These are phyloP conservation scores for Lathyrus sativus DNA, from an alignment of 306 rosid genomes.

Conservation along the genomic window DNA sequence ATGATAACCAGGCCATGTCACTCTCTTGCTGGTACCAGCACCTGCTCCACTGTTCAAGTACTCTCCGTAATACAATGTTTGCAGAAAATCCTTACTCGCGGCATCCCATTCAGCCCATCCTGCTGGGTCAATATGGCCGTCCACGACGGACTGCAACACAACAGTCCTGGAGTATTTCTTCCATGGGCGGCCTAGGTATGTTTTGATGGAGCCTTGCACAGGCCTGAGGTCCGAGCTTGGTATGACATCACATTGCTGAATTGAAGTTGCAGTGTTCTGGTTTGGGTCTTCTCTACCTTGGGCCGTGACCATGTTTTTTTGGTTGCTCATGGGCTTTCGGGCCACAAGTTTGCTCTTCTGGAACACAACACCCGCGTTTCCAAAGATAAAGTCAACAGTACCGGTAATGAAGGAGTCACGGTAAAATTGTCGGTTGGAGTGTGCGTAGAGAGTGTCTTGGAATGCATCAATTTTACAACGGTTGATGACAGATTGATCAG, in stretches of 20 bases:
- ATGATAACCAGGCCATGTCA: constrained; percentile 71
- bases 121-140: constrained; percentile 51
- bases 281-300: constrained; percentile 69
- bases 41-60: constrained; percentile 64
- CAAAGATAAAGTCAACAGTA: constrained; percentile 70
- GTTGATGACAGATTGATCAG: constrained; percentile 63
- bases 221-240: constrained; percentile 65
- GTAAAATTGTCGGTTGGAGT: constrained; percentile 67
- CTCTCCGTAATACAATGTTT: constrained; percentile 67
- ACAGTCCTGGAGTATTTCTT: constrained; percentile 65
- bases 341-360: constrained; percentile 61
- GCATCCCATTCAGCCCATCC: constrained; percentile 66
- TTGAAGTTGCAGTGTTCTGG: constrained; percentile 66
- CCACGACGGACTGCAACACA: constrained; percentile 57
- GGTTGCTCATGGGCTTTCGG: constrained; percentile 59
- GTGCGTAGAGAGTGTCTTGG: constrained; percentile 79
- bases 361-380: constrained; percentile 64
- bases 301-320: constrained; percentile 71
- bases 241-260: constrained; percentile 50
- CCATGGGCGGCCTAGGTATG: constrained; percentile 77
- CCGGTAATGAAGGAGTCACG: constrained; percentile 66
- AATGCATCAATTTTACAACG: constrained; percentile 65
- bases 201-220: constrained; percentile 38
- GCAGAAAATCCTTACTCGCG: constrained; percentile 31
- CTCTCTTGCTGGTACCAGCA: constrained; percentile 59